phyloP scores from a whole-genome alignment of 345 rosid genomes.

The Corymbia maculata region DNA sequence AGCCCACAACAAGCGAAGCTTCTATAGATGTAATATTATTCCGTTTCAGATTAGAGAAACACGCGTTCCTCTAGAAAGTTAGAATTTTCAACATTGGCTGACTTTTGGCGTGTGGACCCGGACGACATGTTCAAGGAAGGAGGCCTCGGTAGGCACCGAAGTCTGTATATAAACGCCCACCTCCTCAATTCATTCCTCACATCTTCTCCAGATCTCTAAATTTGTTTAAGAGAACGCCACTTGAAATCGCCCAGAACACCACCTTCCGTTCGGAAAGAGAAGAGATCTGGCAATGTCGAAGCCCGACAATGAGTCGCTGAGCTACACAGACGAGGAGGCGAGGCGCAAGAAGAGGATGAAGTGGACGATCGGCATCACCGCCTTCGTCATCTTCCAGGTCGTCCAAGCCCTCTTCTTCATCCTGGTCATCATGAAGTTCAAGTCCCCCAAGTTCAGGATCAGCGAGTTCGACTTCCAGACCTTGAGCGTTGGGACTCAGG shows the following conservation, averaged over 20 bases:
- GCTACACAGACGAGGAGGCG: not conserved
- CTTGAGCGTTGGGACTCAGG: not conserved
- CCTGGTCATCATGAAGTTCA: not conserved
- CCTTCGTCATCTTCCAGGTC: not conserved
- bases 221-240: not conserved
- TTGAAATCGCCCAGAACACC: not conserved
- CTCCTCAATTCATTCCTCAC: not conserved
- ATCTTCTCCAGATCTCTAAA: not conserved
- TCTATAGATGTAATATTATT: no score
- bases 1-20: no score
- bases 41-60: not conserved
- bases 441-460: not conserved
- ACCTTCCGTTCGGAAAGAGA: not conserved
- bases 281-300: not conserved
- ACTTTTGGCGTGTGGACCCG: not conserved
- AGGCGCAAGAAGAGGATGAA: not conserved
- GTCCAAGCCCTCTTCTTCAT: not conserved
- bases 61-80: not conserved
- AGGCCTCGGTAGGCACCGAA: not conserved
- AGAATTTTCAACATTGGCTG: not conserved
- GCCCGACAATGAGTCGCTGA: not conserved
- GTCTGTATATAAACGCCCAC: not conserved
- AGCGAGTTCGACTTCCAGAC: not conserved
- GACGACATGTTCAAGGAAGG: not conserved
- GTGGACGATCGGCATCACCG: not conserved